Evolutionary conservation across 345 rosid species (phyloP).

Genomic region (Aurinia saxatilis): DNA sequence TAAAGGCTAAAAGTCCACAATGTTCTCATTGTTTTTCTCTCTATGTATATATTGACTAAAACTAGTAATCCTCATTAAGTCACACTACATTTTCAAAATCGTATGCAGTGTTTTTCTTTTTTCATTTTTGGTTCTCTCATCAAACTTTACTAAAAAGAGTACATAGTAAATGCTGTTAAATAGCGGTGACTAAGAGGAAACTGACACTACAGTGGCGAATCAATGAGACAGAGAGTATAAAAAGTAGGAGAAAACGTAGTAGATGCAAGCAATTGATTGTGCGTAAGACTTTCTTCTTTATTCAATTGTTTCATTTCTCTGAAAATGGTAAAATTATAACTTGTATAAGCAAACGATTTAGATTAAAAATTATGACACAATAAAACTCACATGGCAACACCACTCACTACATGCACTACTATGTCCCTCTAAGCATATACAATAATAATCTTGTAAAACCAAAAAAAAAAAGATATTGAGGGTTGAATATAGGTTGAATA

Average conservation of each 20-base stretch:
- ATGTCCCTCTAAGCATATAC: not conserved
- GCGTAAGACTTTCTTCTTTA: conserved; percentile 10
- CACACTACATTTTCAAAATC: not conserved
- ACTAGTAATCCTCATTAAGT: not conserved
- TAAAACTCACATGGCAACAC: conserved; percentile 4
- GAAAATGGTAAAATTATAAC: conserved; percentile 1
- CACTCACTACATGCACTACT: not conserved
- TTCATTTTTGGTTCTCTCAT: not conserved
- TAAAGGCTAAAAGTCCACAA: not conserved
- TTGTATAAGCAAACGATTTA: too few relatives aligned
- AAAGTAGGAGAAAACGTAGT: conserved; percentile 5
- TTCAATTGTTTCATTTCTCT: not conserved
- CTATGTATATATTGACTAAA: not conserved
- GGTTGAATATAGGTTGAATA: not conserved
- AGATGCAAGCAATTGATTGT: conserved; percentile 3
- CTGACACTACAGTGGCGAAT: conserved; percentile 4
- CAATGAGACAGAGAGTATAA: conserved; percentile 22
- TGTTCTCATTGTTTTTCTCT: not conserved
- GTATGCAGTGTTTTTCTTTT: not conserved
- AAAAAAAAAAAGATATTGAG: not conserved
- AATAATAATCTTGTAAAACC: not conserved
- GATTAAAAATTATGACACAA: too few relatives aligned
- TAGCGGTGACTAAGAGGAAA: conserved; percentile 21
- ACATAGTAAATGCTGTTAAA: conserved; percentile 25
- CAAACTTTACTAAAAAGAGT: conserved; percentile 9